Base-by-base conservation (phyloP, 768 basidiomycete species). In the Pleurotus ostreatus region DNA sequence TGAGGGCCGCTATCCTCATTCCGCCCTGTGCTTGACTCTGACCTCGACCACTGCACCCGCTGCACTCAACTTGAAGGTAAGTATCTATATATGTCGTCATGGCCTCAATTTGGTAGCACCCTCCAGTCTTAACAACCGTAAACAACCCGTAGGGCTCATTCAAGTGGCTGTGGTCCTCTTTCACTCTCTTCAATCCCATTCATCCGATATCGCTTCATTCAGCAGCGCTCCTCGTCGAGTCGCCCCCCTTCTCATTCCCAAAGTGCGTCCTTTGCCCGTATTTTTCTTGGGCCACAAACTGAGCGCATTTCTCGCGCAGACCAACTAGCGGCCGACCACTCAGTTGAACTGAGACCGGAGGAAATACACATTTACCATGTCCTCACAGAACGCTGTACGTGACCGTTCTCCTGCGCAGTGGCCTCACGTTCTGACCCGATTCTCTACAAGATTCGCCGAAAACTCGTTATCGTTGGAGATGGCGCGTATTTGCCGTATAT, bases 381-480 rank as follows among this genome's bases (percentile, higher is more conserved):
- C 51, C 41, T 53, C 51, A 53, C 51, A 53, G 51, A 53, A 53
- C 51, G 51, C 51, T 53, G 51, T 53, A 53, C 15, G 51, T 53
- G 51, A 53, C 51, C 16, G 5, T 34, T 53, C 20, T n/a, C 30
- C 49, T 51, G 13, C n/a, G 15, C 15, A 34, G 22, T 22, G 16
- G 39, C 38, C 15, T 22, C 12, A 13, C 41, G 39, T 37, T 38
- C 16, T 38, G 39, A 18, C 39, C 23, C 22, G 23, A 16, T 25
- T 41, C 20, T 39, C 23, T 41, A n/a, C 34, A 9, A 96, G 93
- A 91, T 98, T 71, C 86, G 93, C 64, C 82, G 94, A 66, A 98
- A 98, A 76, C 79, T 98, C 57, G 94, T 96, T 73, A 94, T 94
- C 68, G 94, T 98, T 60, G 96, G 96, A 63, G 96, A 99, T 74